Evolutionary conservation across 2,329 filamentous ascomycete species (phyloP).

Genomic region (Neospermospora avenae): DNA sequence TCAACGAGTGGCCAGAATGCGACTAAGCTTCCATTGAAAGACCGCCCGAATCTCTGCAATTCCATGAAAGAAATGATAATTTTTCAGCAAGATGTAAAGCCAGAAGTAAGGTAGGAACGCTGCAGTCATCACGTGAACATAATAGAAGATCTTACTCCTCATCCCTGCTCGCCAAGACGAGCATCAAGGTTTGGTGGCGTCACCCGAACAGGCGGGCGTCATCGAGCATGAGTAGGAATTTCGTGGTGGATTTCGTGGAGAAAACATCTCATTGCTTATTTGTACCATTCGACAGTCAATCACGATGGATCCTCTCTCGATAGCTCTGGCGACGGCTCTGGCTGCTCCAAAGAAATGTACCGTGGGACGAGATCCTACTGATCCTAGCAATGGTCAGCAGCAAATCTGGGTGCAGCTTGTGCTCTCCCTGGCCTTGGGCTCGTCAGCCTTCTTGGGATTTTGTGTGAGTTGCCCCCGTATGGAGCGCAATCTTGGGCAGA

Average conservation of each 20-base stretch:
- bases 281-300: neutral
- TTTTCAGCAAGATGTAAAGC: too few relatives aligned
- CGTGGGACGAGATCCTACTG: conserved; percentile 27
- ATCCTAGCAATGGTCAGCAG: conserved; percentile 28
- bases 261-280: neutral
- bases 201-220: neutral
- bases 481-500: neutral
- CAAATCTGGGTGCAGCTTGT: conserved; percentile 59
- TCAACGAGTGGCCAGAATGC: too few relatives aligned
- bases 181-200: conserved; percentile 3
- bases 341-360: conserved; percentile 24
- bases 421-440: conserved; percentile 67
- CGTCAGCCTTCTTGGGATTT: conserved; percentile 71
- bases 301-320: conserved; percentile 11
- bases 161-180: neutral
- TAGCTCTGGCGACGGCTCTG: neutral
- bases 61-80: too few relatives aligned
- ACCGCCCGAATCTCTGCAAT: too few relatives aligned
- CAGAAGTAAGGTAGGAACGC: too few relatives aligned
- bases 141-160: neutral
- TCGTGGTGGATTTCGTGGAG: neutral
- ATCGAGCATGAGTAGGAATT: neutral
- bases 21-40: too few relatives aligned
- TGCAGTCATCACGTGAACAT: neutral
- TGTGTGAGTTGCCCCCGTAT: conserved; percentile 53